These are phyloP conservation scores for Blechomonas ayalai DNA, from an alignment of 208 protist species.

Conservation along the genomic window DNA sequence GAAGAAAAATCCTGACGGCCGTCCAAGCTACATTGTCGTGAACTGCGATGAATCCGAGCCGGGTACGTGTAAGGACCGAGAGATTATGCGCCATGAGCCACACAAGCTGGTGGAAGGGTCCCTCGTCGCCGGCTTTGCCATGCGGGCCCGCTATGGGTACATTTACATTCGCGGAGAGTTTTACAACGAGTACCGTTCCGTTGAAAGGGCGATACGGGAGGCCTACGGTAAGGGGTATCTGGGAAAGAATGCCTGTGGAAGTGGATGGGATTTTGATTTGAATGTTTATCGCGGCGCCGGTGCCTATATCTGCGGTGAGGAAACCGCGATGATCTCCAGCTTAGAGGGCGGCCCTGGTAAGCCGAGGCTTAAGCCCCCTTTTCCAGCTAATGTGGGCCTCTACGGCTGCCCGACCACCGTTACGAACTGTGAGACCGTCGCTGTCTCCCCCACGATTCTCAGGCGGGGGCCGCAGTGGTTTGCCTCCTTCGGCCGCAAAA, in stretches of 20 bases:
- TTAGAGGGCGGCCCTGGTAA: conserved; percentile 97
- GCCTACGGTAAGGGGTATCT: conserved; percentile 94
- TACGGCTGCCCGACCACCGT: conserved; percentile 99
- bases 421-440: conserved; percentile 98
- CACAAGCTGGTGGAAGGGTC: conserved; percentile 98
- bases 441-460: conserved; percentile 95
- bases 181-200: conserved; percentile 91
- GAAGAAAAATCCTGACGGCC: conserved; percentile 86
- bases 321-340: conserved; percentile 97
- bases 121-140: conserved; percentile 96
- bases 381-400: conserved; percentile 97
- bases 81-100: conserved; percentile 99
- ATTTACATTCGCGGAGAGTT: conserved; percentile 99
- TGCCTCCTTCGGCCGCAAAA: conserved; percentile 93
- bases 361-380: conserved; percentile 98
- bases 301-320: conserved; percentile 99
- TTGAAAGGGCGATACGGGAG: conserved; percentile 95
- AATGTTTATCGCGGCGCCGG: conserved; percentile 97
- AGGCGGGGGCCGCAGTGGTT: conserved; percentile 94
- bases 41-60: conserved; percentile 99
- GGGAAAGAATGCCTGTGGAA: conserved; percentile 96
- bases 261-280: conserved; percentile 98
- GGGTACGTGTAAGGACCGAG: conserved; percentile 99
- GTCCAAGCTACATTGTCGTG: conserved; percentile 97
- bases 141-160: conserved; percentile 96